Conservation (phyloP, 495 filamentous ascomycete genomes). For the Oidiodendron maius region DNA sequence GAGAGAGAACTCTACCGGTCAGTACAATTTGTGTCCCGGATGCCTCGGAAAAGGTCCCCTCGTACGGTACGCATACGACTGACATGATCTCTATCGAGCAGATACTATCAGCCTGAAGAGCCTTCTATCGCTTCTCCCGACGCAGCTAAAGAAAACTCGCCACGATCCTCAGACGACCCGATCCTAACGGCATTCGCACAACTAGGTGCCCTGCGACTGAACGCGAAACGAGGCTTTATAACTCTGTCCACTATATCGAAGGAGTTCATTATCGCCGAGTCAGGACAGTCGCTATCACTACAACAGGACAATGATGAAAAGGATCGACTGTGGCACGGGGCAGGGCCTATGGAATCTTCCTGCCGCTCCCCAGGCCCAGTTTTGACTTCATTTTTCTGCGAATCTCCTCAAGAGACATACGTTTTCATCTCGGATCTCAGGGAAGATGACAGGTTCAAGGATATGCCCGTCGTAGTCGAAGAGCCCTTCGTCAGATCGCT, state of each 20-base stretch:
- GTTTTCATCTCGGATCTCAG: conserved; percentile 29
- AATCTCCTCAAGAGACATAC: conserved; percentile 16
- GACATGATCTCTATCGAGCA: not conserved
- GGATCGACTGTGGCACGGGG: conserved; percentile 22
- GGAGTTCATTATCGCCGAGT: conserved; percentile 37
- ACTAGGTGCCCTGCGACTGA: conserved; percentile 32
- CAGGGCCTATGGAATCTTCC: conserved; percentile 10
- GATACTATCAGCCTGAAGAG: conserved; percentile 19
- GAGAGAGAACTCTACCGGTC: conserved; percentile 19
- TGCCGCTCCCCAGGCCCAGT: conserved; percentile 19
- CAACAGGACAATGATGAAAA: conserved; percentile 19
- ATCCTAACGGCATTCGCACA: conserved; percentile 38
- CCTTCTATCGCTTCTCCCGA: not conserved
- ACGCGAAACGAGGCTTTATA: conserved; percentile 31
- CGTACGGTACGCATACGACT: no score
- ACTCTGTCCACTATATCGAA: conserved; percentile 29
- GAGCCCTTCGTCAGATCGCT: conserved; percentile 25
- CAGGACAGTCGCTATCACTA: conserved; percentile 20
- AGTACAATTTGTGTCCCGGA: not conserved
- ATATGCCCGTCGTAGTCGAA: conserved; percentile 22
- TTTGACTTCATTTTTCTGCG: conserved; percentile 16
- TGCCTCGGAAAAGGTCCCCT: not conserved
- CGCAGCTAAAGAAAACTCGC: not conserved
- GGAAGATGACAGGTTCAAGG: conserved; percentile 28
- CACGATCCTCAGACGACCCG: conserved; percentile 24